A percentile compares a stretch with the other conserved stretches of the same genome.
Conservation (phyloP, 2,329 filamentous ascomycete genomes). For the Penicillium concentricum region DNA sequence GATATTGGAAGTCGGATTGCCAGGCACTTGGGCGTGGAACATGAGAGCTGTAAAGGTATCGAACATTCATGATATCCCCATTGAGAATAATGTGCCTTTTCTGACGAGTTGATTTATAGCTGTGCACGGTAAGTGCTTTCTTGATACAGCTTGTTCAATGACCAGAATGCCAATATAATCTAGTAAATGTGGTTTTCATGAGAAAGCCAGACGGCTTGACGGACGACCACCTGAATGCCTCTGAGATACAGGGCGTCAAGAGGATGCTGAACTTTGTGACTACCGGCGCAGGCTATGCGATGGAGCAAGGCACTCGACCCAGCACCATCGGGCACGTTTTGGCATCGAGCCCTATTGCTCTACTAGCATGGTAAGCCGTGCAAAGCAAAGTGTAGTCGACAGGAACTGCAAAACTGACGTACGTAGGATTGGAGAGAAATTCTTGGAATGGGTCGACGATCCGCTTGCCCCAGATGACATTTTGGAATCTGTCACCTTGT, state of each 20-base stretch:
- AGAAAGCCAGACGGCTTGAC: slow-evolving; percentile 23
- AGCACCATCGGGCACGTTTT: slow-evolving; percentile 38
- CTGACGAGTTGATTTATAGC: slow-evolving; percentile 15
- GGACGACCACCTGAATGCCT: slow-evolving; percentile 19
- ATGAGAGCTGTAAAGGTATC: slow-evolving; percentile 33
- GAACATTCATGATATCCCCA: neutral
- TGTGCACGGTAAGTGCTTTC: slow-evolving; percentile 27
- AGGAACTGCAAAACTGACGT: neutral
- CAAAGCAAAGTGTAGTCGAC: neutral
- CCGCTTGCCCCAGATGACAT: slow-evolving; percentile 33
- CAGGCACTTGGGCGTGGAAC: slow-evolving; percentile 23
- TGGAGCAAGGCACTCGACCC: slow-evolving; percentile 33
- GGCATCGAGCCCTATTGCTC: slow-evolving; percentile 31
- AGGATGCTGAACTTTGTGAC: slow-evolving; percentile 19
- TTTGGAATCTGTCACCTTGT: slow-evolving; percentile 35
- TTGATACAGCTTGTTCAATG: neutral
- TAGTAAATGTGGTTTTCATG: slow-evolving; percentile 32
- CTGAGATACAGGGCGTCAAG: slow-evolving; percentile 33
- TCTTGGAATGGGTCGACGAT: slow-evolving; percentile 38
- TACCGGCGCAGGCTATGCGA: slow-evolving; percentile 25
- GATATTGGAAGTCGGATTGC: slow-evolving; percentile 32
- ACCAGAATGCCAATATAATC: slow-evolving; percentile 5
- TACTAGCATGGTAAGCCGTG: slow-evolving; percentile 31
- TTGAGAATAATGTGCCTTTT: neutral
- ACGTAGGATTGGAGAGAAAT: slow-evolving; percentile 42